These are phyloP conservation scores for Ophiostoma perfectum DNA, from an alignment of 2,329 filamentous ascomycete species.

Conservation along the genomic window DNA sequence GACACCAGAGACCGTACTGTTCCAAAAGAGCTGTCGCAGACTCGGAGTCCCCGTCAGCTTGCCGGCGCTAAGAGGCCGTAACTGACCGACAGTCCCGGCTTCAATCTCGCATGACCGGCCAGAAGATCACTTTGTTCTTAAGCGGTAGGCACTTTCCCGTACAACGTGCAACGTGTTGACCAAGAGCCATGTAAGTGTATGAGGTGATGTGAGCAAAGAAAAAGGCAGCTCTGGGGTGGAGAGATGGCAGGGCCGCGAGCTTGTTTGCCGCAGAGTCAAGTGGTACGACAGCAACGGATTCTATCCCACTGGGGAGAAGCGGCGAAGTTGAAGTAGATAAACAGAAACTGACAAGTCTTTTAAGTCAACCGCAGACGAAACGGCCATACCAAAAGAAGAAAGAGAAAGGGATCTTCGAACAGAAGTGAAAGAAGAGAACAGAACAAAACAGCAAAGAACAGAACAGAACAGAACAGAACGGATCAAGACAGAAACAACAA, in stretches of 20 bases:
- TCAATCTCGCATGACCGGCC: not conserved
- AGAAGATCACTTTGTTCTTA: too few relatives aligned
- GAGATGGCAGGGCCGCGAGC: not conserved
- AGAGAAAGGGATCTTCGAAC: not conserved
- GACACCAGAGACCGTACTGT: not conserved
- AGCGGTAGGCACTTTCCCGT: not conserved
- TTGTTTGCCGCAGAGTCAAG: slow-evolving; percentile 6
- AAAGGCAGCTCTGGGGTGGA: not conserved
- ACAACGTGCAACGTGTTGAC: not conserved
- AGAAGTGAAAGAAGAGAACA: not conserved
- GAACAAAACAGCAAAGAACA: not conserved
- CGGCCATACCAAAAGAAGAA: not conserved
- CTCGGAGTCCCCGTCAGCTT: not conserved
- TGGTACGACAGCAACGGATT: slow-evolving; percentile 18
- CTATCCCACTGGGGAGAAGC: not conserved
- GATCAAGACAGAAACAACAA: not conserved
- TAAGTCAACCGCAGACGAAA: slow-evolving; percentile 5
- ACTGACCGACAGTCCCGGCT: slow-evolving; percentile 8
- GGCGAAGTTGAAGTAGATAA: slow-evolving; percentile 1
- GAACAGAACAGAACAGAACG: not conserved
- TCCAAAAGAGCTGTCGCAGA: not conserved
- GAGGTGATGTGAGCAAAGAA: not conserved
- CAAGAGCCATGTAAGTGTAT: slow-evolving; percentile 1
- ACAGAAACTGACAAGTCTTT: slow-evolving; percentile 1
- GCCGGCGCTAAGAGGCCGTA: not conserved